phyloP scores from a whole-genome alignment of 441 rosid genomes.

The Gossypium aridum region DNA sequence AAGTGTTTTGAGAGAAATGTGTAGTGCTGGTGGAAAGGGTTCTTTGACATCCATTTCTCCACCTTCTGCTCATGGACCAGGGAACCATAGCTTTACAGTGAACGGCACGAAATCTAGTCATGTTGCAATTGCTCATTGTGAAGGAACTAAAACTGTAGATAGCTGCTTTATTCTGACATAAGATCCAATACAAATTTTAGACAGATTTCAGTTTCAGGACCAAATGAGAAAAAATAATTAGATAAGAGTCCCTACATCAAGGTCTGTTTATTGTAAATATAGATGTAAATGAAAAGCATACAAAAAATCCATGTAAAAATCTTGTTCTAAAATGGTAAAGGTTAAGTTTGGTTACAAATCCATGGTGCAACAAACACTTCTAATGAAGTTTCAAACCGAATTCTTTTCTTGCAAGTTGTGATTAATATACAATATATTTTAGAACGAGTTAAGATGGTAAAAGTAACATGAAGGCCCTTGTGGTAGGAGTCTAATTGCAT shows the following conservation, averaged over 20 bases:
- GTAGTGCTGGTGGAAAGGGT: conserved; percentile 30
- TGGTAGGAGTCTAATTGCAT: too few relatives aligned
- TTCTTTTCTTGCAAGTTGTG: neutral
- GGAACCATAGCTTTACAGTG: conserved; percentile 19
- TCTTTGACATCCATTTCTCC: conserved; percentile 21
- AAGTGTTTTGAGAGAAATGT: conserved; percentile 19
- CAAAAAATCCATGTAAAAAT: neutral
- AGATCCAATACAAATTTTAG: conserved; percentile 15
- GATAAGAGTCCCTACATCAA: neutral
- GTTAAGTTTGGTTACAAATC: neutral
- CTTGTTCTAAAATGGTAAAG: neutral
- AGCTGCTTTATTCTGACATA: conserved; percentile 15
- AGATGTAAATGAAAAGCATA: neutral
- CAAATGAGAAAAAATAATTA: neutral
- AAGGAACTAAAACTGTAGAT: conserved; percentile 10
- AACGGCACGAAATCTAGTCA: conserved; percentile 28
- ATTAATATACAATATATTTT: neutral
- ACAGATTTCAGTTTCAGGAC: conserved; percentile 4
- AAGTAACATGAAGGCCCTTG: too few relatives aligned
- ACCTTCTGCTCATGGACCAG: conserved; percentile 20
- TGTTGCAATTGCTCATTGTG: conserved; percentile 37
- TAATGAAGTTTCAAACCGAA: neutral
- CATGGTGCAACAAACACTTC: neutral
- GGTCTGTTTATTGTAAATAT: neutral
- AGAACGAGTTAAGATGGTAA: neutral